Conservation (phyloP, 495 filamentous ascomycete species). For the Penicillium desertorum region DNA sequence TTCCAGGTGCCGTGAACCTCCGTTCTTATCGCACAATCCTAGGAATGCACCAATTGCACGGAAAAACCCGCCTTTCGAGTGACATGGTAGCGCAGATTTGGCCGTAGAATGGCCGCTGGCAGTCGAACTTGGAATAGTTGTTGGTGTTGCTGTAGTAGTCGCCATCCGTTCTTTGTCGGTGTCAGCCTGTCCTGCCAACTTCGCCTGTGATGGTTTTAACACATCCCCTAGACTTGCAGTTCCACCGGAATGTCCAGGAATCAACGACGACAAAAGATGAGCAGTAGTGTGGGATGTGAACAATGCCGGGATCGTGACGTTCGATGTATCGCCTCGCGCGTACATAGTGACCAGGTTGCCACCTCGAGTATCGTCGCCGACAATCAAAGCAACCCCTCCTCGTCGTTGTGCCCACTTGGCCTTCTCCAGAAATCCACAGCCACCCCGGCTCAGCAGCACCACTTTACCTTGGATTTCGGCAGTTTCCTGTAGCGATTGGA, state of each 20-base stretch:
- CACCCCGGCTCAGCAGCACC: conserved; percentile 84
- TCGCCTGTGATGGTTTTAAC: conserved; percentile 24
- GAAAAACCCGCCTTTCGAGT: conserved; percentile 53
- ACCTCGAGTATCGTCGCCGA: conserved; percentile 87
- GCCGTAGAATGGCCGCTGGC: conserved; percentile 26
- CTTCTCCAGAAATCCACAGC: conserved; percentile 96
- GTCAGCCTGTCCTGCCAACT: conserved; percentile 23
- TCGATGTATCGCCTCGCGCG: conserved; percentile 88
- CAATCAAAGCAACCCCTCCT: conserved; percentile 85
- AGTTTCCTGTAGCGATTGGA: conserved; percentile 89
- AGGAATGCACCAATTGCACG: conserved; percentile 54
- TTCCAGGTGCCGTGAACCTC: conserved; percentile 28
- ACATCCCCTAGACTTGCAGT: conserved; percentile 54
- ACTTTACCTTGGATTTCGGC: conserved; percentile 94
- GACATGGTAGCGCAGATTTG: conserved; percentile 16
- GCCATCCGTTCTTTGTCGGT: conserved; percentile 23
- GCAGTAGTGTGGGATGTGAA: conserved; percentile 96
- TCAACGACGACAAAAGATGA: conserved; percentile 85
- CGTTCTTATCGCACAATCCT: conserved; percentile 44
- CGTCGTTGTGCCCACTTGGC: conserved; percentile 93
- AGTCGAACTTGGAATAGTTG: conserved; percentile 27
- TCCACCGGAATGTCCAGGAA: conserved; percentile 66
- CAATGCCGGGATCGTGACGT: conserved; percentile 87
- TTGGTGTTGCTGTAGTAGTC: conserved; percentile 25
- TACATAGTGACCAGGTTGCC: conserved; percentile 94